Percentiles rank a stretch among this genome's conserved stretches.
These are phyloP conservation scores for Calonectria leucothoes DNA, from an alignment of 2,329 filamentous ascomycete genomes.

Conservation along the genomic window DNA sequence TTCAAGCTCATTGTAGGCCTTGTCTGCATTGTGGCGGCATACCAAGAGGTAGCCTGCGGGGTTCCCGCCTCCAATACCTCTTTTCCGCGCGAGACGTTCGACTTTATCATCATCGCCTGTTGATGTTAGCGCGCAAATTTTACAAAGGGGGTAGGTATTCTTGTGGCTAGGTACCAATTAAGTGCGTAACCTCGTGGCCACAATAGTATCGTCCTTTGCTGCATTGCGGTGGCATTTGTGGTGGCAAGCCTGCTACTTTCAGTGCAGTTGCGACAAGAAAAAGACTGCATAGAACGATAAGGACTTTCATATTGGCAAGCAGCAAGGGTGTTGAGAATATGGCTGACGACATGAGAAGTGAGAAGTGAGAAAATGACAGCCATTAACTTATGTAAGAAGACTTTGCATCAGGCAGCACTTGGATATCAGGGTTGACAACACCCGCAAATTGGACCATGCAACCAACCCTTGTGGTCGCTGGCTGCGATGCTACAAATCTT, in stretches of 20 bases:
- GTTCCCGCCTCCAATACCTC: background rate
- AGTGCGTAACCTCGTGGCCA: background rate
- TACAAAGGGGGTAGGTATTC: accelerated
- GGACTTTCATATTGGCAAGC: background rate
- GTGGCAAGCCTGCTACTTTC: accelerated
- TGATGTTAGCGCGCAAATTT: background rate
- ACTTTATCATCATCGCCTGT: background rate
- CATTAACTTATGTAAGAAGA: too few relatives aligned
- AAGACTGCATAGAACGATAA: background rate
- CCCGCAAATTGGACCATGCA: too few relatives aligned
- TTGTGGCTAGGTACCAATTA: background rate
- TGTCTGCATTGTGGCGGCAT: background rate
- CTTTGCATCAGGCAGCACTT: background rate
- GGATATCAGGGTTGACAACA: background rate
- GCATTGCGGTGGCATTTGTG: background rate
- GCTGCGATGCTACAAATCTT: too few relatives aligned
- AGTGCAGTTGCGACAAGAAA: background rate
- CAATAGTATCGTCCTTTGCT: background rate
- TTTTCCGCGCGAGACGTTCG: background rate
- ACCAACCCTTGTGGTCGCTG: too few relatives aligned
- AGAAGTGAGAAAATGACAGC: background rate
- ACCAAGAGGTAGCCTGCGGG: background rate
- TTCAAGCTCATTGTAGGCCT: background rate
- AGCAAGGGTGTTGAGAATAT: background rate
- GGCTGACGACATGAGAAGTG: too few relatives aligned